A percentile compares a stretch with the other conserved stretches of the same genome.
These are phyloP conservation scores for Rhodosorus marinus DNA, from an alignment of 23 red algal genomes.

Conservation along the genomic window DNA sequence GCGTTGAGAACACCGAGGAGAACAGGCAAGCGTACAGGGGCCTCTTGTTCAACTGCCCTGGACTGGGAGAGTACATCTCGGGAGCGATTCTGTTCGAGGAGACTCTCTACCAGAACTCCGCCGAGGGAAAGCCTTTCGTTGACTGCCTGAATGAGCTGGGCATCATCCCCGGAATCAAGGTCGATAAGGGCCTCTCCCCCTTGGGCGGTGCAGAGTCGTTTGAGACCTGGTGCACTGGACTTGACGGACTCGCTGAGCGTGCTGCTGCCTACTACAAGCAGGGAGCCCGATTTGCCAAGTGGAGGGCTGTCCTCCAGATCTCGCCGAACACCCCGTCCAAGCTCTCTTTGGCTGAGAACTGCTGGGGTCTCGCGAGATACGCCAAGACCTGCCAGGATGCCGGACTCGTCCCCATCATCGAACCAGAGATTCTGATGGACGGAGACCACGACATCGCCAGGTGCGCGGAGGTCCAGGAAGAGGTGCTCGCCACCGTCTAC, in stretches of 20 bases:
- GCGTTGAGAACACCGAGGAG: conserved; percentile 86
- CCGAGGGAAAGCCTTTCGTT: conserved; percentile 78
- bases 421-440: conserved; percentile 97
- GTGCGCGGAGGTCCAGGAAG: conserved; percentile 80
- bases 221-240: conserved; percentile 96
- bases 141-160: conserved; percentile 75
- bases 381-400: conserved; percentile 74
- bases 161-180: conserved; percentile 97
- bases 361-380: conserved; percentile 88
- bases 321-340: conserved; percentile 45
- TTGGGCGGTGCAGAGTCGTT: conserved; percentile 62
- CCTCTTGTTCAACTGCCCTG: conserved; percentile 83
- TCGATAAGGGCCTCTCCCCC: conserved; percentile 84
- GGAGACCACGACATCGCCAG: conserved; percentile 70
- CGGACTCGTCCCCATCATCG: conserved; percentile 96
- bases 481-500: conserved; percentile 85
- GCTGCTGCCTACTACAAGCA: conserved; percentile 95
- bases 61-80: conserved; percentile 83
- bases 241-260: conserved; percentile 80
- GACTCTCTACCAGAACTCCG: conserved; percentile 77
- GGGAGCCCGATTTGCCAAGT: conserved; percentile 95
- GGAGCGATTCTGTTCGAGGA: conserved; percentile 99
- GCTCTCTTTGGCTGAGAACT: conserved; percentile 61
- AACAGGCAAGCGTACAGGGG: conserved; percentile 88
- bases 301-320: conserved; percentile 95